These are phyloP conservation scores for Nitzschia palea DNA, from an alignment of 108 stramenopile species.

Conservation along the genomic window DNA sequence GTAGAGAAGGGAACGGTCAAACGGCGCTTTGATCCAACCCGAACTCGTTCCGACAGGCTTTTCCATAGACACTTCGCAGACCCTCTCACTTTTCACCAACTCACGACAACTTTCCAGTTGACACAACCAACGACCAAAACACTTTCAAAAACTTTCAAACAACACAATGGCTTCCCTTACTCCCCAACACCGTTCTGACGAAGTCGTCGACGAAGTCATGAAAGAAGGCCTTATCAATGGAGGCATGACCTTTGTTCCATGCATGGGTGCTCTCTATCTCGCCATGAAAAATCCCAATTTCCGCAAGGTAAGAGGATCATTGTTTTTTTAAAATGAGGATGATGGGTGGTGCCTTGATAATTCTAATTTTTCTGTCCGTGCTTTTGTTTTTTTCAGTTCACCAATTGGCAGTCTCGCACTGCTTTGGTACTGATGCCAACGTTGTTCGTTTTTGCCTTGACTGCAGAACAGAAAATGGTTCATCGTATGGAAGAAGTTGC, in stretches of 20 bases:
- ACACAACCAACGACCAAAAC: too few species aligned
- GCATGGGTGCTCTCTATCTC: slow-evolving; percentile 31
- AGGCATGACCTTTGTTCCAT: slow-evolving; percentile 55
- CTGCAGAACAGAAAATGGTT: slow-evolving; percentile 58
- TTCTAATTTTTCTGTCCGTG: background rate
- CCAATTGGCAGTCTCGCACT: slow-evolving; percentile 74
- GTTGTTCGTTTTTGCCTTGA: slow-evolving; percentile 68
- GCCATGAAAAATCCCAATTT: slow-evolving; percentile 37
- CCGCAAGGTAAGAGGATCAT: slow-evolving; percentile 13
- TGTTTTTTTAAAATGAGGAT: too few species aligned
- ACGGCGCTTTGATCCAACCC: too few species aligned
- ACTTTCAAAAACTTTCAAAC: too few species aligned
- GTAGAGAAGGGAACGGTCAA: too few species aligned
- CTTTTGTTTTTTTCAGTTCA: slow-evolving; percentile 19
- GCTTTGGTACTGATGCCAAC: slow-evolving; percentile 82
- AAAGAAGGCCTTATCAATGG: slow-evolving; percentile 60
- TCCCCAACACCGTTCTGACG: slow-evolving; percentile 42
- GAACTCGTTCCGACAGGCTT: too few species aligned
- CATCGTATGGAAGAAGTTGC: slow-evolving; percentile 78
- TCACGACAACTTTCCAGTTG: too few species aligned
- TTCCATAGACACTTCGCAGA: too few species aligned
- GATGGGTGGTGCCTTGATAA: background rate
- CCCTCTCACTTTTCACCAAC: too few species aligned
- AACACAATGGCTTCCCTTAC: slow-evolving; percentile 45
- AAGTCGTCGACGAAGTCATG: slow-evolving; percentile 50